Percentiles rank a stretch among this genome's conserved stretches.
phyloP scores from a whole-genome alignment of 2,329 filamentous ascomycete species.

The Diaporthe humulicola region DNA sequence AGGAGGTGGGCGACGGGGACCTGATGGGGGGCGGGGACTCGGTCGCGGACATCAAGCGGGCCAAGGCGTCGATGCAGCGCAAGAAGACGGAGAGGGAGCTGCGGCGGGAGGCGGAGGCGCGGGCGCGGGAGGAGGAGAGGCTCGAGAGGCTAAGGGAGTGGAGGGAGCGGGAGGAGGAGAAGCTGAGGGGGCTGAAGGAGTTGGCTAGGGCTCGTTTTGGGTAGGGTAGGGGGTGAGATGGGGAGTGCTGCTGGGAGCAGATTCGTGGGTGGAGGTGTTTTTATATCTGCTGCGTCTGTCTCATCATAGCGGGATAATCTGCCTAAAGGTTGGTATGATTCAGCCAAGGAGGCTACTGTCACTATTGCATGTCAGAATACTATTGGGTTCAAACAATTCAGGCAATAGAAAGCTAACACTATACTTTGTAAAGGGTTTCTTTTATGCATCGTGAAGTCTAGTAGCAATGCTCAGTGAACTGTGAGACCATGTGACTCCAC shows the following conservation, averaged over 20 bases:
- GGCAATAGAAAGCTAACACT: too few relatives aligned
- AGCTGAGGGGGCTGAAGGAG: conserved; percentile 83
- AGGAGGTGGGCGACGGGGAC: conserved; percentile 78
- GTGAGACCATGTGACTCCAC: too few relatives aligned
- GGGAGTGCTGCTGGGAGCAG: background rate
- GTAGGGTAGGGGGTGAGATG: conserved; percentile 45
- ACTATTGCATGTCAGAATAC: too few relatives aligned
- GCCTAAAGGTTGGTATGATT: too few relatives aligned
- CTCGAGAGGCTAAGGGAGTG: conserved; percentile 81
- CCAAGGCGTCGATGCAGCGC: conserved; percentile 74
- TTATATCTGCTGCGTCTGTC: too few relatives aligned
- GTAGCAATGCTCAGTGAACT: too few relatives aligned
- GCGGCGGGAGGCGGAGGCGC: conserved; percentile 81
- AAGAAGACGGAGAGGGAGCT: conserved; percentile 89
- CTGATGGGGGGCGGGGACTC: conserved; percentile 80
- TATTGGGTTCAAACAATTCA: too few relatives aligned
- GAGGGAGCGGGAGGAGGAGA: conserved; percentile 83
- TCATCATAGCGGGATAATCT: too few relatives aligned
- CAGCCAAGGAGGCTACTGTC: too few relatives aligned
- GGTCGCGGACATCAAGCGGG: conserved; percentile 76
- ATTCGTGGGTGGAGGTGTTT: background rate
- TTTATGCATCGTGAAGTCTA: too few relatives aligned
- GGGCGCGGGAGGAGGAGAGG: conserved; percentile 82
- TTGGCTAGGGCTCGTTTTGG: conserved; percentile 87
- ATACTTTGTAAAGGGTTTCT: too few relatives aligned